Conservation (phyloP, 176 grass and related monocot genomes). For the Oryza glaberrima region DNA sequence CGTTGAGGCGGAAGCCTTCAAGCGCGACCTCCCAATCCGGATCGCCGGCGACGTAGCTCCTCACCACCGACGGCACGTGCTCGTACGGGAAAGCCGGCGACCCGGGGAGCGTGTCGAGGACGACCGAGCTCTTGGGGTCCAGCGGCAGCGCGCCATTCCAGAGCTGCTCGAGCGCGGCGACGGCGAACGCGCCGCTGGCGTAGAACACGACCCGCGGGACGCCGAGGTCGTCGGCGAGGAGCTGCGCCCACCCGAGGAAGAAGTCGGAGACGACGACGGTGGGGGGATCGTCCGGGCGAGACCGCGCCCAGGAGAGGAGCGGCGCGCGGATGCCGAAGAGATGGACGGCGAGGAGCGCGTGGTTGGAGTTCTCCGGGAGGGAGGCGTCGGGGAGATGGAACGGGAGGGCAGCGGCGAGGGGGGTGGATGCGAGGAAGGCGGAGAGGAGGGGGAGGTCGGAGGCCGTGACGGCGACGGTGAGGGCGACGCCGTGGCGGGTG, state of each 20-base stretch:
- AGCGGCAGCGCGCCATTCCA: slow-evolving; percentile 19
- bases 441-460: slow-evolving; percentile 48
- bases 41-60: slow-evolving; percentile 47
- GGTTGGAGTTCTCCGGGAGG: slow-evolving; percentile 4
- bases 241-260: slow-evolving; percentile 53
- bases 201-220: slow-evolving; percentile 48
- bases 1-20: slow-evolving; percentile 50
- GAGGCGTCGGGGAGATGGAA: slow-evolving; percentile 14
- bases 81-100: slow-evolving; percentile 42
- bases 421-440: slow-evolving; percentile 44
- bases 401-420: slow-evolving; percentile 20
- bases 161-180: slow-evolving; percentile 24
- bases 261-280: slow-evolving; percentile 46
- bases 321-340: slow-evolving; percentile 29
- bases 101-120: slow-evolving; percentile 40
- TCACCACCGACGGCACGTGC: slow-evolving; percentile 40
- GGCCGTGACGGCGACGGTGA: slow-evolving; percentile 40
- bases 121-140: background rate
- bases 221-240: slow-evolving; percentile 44
- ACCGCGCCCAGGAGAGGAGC: slow-evolving; percentile 51
- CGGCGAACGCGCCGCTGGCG: slow-evolving; percentile 35
- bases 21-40: slow-evolving; percentile 55
- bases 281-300: slow-evolving; percentile 10
- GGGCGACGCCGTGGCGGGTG: slow-evolving; percentile 4
- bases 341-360: slow-evolving; percentile 21